Evolutionary conservation across 306 rosid species (phyloP).

Genomic region (Lathyrus sativus): DNA sequence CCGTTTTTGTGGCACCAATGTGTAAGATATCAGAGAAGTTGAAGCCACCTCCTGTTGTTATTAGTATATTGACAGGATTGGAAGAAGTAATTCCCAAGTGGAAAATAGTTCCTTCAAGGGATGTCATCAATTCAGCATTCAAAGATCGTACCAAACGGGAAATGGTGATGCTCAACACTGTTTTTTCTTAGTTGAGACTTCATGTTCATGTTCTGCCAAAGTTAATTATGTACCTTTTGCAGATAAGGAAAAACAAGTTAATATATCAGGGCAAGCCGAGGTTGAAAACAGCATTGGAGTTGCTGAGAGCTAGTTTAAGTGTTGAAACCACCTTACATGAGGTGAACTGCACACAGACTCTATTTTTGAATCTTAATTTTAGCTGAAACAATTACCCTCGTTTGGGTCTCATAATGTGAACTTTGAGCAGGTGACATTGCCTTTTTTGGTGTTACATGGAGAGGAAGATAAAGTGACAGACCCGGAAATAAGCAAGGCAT

Average conservation of each 20-base stretch:
- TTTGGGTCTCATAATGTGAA: background rate
- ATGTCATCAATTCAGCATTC: slow-evolving; percentile 72
- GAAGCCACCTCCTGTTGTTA: slow-evolving; percentile 70
- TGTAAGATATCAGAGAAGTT: slow-evolving; percentile 92
- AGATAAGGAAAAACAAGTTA: slow-evolving; percentile 80
- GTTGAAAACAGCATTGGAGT: slow-evolving; percentile 79
- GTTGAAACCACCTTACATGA: slow-evolving; percentile 62
- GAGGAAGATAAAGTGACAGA: slow-evolving; percentile 89
- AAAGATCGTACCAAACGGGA: slow-evolving; percentile 72
- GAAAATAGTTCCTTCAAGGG: slow-evolving; percentile 85
- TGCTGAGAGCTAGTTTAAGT: slow-evolving; percentile 70
- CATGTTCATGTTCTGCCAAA: background rate
- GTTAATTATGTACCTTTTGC: slow-evolving; percentile 21
- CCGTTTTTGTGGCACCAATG: slow-evolving; percentile 92
- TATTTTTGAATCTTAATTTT: background rate
- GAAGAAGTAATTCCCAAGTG: slow-evolving; percentile 77
- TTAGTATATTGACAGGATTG: slow-evolving; percentile 56
- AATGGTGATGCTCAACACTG: slow-evolving; percentile 41
- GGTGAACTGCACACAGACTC: slow-evolving; percentile 35
- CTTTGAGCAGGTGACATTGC: slow-evolving; percentile 58
- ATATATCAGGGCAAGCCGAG: slow-evolving; percentile 88
- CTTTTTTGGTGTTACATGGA: slow-evolving; percentile 86
- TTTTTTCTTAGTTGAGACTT: background rate
- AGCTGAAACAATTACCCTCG: background rate
- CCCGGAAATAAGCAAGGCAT: slow-evolving; percentile 75